Base-by-base conservation (phyloP, 176 grass and related monocot genomes). In the Ensete glaucum region DNA sequence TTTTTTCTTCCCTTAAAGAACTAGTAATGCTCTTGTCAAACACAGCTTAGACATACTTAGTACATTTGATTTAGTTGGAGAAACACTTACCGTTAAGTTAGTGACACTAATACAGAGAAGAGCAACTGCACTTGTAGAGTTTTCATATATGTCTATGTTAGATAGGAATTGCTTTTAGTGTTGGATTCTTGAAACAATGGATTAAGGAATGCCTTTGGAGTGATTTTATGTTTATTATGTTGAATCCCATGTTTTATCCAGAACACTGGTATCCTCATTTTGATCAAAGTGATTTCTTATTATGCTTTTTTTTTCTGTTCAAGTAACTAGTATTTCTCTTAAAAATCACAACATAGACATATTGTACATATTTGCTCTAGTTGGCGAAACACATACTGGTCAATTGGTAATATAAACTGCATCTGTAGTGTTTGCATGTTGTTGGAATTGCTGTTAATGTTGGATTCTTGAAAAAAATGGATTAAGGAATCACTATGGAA, bases 241-340 rank as follows among this genome's bases (percentile, higher is more conserved):
- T 34, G 29, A 34, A 34, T 34, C 3, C 29, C 29, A 34, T 34
- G 29, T 34, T 72, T 78, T 90, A 71, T 89, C 90, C 58, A 92
- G 94, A 66, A 73, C 93, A 75, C 82, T 93, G 90, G 94, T 98
- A 91, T 23, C 27, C 0, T 11, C 50, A 43, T 63, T 56, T 23
- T 72, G 24, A 27, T 8, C 15, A 69, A 34, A 71, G 70, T 76
- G 11, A 20, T 74, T 53, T 76, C 22, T 51, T 27, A 52, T 1
- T 50, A 27, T 82, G 13, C 17, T 2, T 83, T 57, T 23, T 23
- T 21, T 51, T 1, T 52, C 53, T 10, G 15, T 25, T 15, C 2
- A 48, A 75, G 75, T 74, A 83, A 59, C 77, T 52, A 71, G 10
- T 53, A 23, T 67, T 9, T 1, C 6, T 67, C 2, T 34, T 5